These are phyloP conservation scores for Macrotyloma uniflorum DNA, from an alignment of 306 rosid genomes.

Conservation along the genomic window DNA sequence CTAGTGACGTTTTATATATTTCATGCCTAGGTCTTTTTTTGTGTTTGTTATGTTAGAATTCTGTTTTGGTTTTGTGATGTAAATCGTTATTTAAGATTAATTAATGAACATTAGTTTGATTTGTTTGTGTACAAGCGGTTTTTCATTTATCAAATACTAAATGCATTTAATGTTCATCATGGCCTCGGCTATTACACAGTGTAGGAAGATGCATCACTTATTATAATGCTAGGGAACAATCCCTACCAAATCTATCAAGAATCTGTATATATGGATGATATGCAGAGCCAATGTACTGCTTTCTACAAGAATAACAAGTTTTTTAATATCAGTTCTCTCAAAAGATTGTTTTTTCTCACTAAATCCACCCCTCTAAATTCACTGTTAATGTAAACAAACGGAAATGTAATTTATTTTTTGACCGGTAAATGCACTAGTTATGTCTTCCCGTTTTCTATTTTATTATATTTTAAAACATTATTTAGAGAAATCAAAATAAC, in stretches of 20 bases:
- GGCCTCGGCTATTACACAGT: neutral
- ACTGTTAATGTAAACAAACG: neutral
- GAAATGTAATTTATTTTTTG: neutral
- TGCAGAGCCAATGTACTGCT: too few relatives aligned
- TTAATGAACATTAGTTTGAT: neutral
- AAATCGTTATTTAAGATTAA: conserved; percentile 2
- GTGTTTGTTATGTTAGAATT: neutral
- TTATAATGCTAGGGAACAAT: neutral
- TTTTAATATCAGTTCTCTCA: too few relatives aligned
- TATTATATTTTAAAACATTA: neutral
- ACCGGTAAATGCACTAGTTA: neutral
- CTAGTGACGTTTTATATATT: conserved; percentile 24
- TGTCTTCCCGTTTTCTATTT: neutral
- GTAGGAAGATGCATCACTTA: neutral
- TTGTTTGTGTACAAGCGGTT: neutral
- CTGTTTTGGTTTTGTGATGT: conserved; percentile 23
- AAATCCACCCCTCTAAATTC: neutral
- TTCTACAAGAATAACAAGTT: too few relatives aligned
- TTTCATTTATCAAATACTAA: neutral
- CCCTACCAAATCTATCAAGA: neutral
- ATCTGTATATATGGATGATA: neutral
- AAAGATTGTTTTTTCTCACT: too few relatives aligned
- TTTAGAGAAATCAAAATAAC: neutral
- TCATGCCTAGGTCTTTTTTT: conserved; percentile 2
- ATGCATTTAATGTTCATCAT: neutral